Evolutionary conservation across 2,329 filamentous ascomycete genomes (phyloP), one percentile per base, ranked within the genome.

Genomic region (Cytospora mali): DNA sequence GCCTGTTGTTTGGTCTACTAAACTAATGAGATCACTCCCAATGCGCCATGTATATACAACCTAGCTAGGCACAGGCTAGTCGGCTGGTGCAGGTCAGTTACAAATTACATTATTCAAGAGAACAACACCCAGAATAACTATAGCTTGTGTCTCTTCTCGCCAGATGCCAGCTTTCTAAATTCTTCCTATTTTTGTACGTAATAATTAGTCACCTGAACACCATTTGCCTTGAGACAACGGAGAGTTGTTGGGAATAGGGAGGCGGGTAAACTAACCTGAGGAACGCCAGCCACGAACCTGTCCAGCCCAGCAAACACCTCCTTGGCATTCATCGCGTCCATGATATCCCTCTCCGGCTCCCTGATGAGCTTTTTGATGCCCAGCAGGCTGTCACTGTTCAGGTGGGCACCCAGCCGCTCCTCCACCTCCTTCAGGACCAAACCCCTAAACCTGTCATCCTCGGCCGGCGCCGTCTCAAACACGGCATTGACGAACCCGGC

Each of bases 121-220:
- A 31, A 55, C 14, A 31, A 46, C 16, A 13, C n/a, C 16, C 14
- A 10, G 14, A 5, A 13, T 33, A 33, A 50, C 67, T 80, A 97
- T 74, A 98, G 78, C 80, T 98, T 98, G 79, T 99, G 95, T 74
- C 88, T 92, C 86, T 97, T 98, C 82, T 95, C 86, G 14, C 94
- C 93, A 66, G 82, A 87, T 1, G 92, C 92, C 73, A 98, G 79
- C 81, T 91, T 93, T 71, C 83, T 79, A 73, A 98, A 98, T 80
- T 98, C 92, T 74, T 89, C 84, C 58, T 60, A 29, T 0, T 14
- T 23, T 48, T 39, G n/a, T 28, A 0, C 31, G 28, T 6, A 55
- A 35, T 2, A 25, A 10, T 54, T 28, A 60, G 58, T 42, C 46
- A 11, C 4, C 33, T 48, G 35, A 27, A 6, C 39, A 21, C 14